phyloP scores from a whole-genome alignment of 2,329 filamentous ascomycete species.

The Chaetomiaceae sp. region DNA sequence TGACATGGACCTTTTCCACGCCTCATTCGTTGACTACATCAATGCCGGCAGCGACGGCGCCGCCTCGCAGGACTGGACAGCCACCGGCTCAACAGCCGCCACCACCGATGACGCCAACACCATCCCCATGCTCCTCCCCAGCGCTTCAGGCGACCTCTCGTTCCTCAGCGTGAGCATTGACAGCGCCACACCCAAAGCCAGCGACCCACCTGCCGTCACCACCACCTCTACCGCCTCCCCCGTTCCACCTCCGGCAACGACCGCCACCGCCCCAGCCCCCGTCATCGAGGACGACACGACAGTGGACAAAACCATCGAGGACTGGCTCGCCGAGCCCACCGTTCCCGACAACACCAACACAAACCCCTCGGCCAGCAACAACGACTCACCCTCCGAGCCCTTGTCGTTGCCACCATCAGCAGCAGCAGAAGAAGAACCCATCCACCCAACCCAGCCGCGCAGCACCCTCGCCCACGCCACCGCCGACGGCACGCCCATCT shows the following conservation, averaged over 20 bases:
- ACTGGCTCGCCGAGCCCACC: slow-evolving; percentile 25
- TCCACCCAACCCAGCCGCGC: neutral
- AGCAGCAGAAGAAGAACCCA: too few species aligned
- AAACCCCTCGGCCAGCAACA: neutral
- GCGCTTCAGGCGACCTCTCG: neutral
- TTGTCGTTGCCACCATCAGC: neutral
- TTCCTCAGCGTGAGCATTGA: neutral
- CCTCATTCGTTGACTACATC: slow-evolving; percentile 17
- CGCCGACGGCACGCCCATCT: slow-evolving; percentile 10
- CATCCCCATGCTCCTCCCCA: neutral
- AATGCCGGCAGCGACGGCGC: slow-evolving; percentile 9
- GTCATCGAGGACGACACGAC: slow-evolving; percentile 10
- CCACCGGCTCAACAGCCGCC: neutral
- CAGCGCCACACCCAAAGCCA: neutral
- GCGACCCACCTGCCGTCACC: neutral
- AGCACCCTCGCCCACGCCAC: slow-evolving; percentile 5
- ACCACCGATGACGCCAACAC: neutral
- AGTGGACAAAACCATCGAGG: slow-evolving; percentile 21
- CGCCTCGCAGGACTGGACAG: neutral
- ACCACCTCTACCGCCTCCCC: neutral
- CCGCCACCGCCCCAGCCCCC: neutral
- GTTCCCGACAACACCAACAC: neutral
- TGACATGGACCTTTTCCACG: slow-evolving; percentile 18
- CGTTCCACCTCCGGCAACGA: too few species aligned
- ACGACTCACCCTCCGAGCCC: neutral